Percentiles rank a stretch among this genome's conserved stretches.
Evolutionary conservation across 163 green algal species (phyloP).

Genomic region (Prototheca wickerhamii): DNA sequence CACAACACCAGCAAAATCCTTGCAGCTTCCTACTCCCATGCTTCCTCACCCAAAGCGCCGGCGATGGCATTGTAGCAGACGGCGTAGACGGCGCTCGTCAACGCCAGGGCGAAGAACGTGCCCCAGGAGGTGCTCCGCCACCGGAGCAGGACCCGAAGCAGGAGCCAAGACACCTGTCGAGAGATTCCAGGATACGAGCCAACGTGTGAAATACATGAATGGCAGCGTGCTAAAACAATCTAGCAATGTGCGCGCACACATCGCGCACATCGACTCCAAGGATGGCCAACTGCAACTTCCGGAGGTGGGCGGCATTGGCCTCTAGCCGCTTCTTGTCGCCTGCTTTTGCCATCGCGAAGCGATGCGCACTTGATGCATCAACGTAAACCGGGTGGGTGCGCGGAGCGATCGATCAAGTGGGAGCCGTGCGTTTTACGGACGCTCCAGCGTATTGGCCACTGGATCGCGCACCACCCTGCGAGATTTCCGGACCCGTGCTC

Average conservation of each 20-base stretch:
- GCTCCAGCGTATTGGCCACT: too few relatives aligned
- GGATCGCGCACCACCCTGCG: too few relatives aligned
- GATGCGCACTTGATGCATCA: too few relatives aligned
- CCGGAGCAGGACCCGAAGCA: constrained; percentile 12
- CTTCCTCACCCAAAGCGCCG: constrained; percentile 17
- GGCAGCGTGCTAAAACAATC: too few relatives aligned
- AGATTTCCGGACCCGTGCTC: too few relatives aligned
- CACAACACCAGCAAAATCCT: too few relatives aligned
- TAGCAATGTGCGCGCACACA: too few relatives aligned
- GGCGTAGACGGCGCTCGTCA: constrained; percentile 19
- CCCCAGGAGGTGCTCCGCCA: background rate
- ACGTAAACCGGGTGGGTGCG: too few relatives aligned
- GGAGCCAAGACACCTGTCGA: constrained; percentile 19
- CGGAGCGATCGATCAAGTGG: too few relatives aligned
- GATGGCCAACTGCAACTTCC: constrained; percentile 16
- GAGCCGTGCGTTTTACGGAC: too few relatives aligned
- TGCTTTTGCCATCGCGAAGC: constrained; percentile 26
- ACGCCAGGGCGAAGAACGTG: constrained; percentile 9
- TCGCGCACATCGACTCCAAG: constrained; percentile 27
- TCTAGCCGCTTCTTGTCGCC: constrained; percentile 26
- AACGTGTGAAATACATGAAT: background rate
- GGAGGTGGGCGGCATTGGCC: constrained; percentile 21
- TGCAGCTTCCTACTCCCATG: too few relatives aligned
- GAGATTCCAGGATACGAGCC: background rate
- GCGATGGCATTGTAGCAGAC: constrained; percentile 23